Conservation (phyloP, 164 flowering plant genomes). For the Vitis rotundifolia region DNA sequence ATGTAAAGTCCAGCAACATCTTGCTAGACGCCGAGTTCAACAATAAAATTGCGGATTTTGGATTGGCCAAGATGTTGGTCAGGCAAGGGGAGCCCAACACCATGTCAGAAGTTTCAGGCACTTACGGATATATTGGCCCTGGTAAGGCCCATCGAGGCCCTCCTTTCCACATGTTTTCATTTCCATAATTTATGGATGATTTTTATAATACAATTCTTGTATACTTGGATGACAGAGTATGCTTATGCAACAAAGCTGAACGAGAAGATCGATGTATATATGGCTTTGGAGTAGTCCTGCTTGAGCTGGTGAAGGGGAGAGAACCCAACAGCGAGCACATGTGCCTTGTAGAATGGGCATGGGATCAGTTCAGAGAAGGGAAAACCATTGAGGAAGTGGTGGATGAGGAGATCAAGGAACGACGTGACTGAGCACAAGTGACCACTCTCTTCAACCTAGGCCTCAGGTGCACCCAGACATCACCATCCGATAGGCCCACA, state of each 20-base stretch:
- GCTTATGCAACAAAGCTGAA: constrained; percentile 64
- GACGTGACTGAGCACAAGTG: constrained; percentile 50
- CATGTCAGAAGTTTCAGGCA: constrained; percentile 75
- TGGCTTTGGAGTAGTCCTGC: constrained; percentile 86
- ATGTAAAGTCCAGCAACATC: constrained; percentile 87
- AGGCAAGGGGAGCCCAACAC: constrained; percentile 52
- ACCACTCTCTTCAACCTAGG: constrained; percentile 59
- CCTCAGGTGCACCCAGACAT: constrained; percentile 59
- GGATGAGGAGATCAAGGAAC: constrained; percentile 51
- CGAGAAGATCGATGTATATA: constrained; percentile 77
- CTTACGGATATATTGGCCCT: constrained; percentile 89
- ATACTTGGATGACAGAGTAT: constrained; percentile 50
- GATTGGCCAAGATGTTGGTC: constrained; percentile 65
- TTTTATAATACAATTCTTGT: not conserved
- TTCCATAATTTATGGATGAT: too few species aligned
- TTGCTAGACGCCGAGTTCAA: constrained; percentile 69
- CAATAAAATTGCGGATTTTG: constrained; percentile 82
- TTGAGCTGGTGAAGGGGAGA: constrained; percentile 75
- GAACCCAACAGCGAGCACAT: constrained; percentile 48
- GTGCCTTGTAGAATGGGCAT: constrained; percentile 77
- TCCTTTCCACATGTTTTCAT: too few species aligned
- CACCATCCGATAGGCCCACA: constrained; percentile 64
- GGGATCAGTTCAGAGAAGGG: constrained; percentile 45
- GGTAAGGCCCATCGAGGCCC: constrained; percentile 38
- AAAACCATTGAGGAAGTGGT: constrained; percentile 39